Conservation (phyloP, 768 basidiomycete genomes). For the Trametes sanguinea region DNA sequence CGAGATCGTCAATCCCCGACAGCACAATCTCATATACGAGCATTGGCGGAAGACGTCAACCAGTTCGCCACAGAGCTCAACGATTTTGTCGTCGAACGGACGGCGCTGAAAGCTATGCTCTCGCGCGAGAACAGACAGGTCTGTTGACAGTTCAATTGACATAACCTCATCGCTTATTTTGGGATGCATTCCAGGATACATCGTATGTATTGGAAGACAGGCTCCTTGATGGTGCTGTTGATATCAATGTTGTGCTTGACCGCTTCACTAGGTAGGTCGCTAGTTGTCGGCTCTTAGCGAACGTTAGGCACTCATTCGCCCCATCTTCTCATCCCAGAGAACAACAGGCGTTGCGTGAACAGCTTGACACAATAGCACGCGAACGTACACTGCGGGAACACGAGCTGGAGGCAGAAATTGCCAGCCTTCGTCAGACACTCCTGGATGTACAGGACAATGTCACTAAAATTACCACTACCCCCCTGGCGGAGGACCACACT, state of each 20-base stretch:
- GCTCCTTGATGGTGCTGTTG: neutral
- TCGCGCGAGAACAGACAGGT: neutral
- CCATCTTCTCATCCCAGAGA: constrained; percentile 4
- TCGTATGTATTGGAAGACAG: neutral
- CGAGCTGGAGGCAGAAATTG: constrained; percentile 16
- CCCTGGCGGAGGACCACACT: too few species aligned
- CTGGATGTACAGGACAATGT: neutral
- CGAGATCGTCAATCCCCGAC: neutral
- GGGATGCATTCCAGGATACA: neutral
- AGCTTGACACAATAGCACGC: neutral
- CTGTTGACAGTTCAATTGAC: neutral
- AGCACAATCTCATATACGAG: neutral
- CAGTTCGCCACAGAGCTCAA: constrained; percentile 10
- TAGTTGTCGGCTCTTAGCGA: neutral
- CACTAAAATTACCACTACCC: neutral
- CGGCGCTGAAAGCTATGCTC: constrained; percentile 6
- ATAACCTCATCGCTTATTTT: neutral
- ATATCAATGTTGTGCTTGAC: neutral
- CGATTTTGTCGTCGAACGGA: constrained; percentile 7
- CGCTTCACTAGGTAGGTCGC: neutral
- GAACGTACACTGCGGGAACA: constrained; percentile 8
- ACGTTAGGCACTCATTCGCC: neutral
- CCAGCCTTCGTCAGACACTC: neutral
- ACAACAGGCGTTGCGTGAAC: constrained; percentile 6
- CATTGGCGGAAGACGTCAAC: constrained; percentile 6